Evolutionary conservation across 169 alveolate species (phyloP), one percentile per base, ranked within the genome.

Genomic region (Plasmodium gaboni): DNA sequence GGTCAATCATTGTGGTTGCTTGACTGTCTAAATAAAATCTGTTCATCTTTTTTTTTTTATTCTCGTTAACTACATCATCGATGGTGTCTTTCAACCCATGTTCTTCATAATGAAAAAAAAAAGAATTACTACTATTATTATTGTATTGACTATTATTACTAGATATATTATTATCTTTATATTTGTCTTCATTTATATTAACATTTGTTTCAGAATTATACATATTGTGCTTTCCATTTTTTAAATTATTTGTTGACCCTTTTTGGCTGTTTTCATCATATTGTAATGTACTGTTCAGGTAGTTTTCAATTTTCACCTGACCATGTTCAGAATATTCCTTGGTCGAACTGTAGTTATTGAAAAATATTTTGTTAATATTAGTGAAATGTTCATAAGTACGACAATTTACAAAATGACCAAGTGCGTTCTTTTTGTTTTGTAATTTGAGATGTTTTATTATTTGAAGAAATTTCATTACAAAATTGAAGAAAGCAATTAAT

Each of bases 1-100:
- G 99, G 90, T 99, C 99, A 22, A 97, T 87, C 17, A 99, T 98
- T 2, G 99, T 98, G 10, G 99, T 99, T 1, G 99, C 98, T 91
- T 98, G 98, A 94, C 97, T 96, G 92, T 99, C 99, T 86, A 99
- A 92, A 93, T 97, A 98, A 6, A 92, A 91, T 38, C 96, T 67
- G 26, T 70, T 70, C 24, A 92, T 87, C 28, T 73, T 78, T 65
- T 69, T 92, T 65, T 74, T 60, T 67, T 88, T 42, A 19, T 83
- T 13, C 28, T 74, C 72, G 65, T 55, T 59, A 28, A 46, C 44
- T 22, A 42, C 15, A 50, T 78, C 76, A 24, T 46, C 74, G 32
- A 78, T 42, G 38, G 13, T 7, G 10, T 63, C 71, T 7, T 13
- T 63, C 42, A 12, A 2, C 4, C 7, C 17, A 1, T 9, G 26